Evolutionary conservation across 2,329 filamentous ascomycete species (phyloP), one percentile per base, ranked within the genome.

Genomic region (Cladophialophora immunda): DNA sequence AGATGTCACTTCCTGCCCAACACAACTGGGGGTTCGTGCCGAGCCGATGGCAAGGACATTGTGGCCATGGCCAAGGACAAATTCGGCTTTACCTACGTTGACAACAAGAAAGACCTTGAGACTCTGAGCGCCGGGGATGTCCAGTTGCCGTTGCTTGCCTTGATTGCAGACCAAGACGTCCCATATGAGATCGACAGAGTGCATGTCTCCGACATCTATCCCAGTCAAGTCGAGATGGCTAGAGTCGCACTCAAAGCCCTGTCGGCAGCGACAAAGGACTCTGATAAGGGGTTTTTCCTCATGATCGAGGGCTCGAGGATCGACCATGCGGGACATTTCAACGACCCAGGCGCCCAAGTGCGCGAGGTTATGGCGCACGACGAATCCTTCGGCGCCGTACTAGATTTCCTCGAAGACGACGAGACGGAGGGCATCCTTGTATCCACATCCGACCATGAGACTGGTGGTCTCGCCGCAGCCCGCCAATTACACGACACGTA

Each of bases 281-380:
- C 87, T 69, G 93, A 98, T 50, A 89, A 96, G 79, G 95, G 95
- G 4, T 99, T 98, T 84, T 99, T 99, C 81, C 84, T 99, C 73
- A 97, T 99, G 94, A 96, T 99, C 68, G 95, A 99, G 79, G 95
- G 94, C 4, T 97, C 92, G 74, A 87, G 95, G 50, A 98, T 99
- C 74, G 95, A 99, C 75, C 95, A 99, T 77, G 94, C 95, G 3
- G 95, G 93, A 6, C 92, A 95, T 76, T 87, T 86, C 70, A 95
- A 95, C 73, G 92, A 95, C 73, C 92, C 92, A 0, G 92, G 90
- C 9, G 91, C 92, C 0, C 92, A 95, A 75, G 92, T 94, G 11
- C 90, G 92, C 72, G 95, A 99, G 79, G 94, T 99, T 0, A 84
- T 98, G n/a, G 94, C 93, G 59, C 99, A 97, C 74, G 95, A 99